Base-by-base conservation (phyloP, 495 filamentous ascomycete genomes). In the Penicilliopsis zonata region DNA sequence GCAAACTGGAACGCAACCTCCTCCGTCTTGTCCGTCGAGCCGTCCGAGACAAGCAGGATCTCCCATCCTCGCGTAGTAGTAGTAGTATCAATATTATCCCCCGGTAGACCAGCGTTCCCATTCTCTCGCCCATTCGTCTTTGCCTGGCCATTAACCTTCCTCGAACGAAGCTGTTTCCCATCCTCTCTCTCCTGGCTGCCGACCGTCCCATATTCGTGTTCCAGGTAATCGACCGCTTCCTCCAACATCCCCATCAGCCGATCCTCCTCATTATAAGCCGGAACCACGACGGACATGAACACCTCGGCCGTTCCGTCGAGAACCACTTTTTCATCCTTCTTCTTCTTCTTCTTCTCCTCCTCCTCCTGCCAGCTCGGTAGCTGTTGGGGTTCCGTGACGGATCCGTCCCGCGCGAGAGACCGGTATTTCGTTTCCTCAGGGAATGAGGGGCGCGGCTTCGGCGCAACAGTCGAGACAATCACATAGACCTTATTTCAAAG, bases 1-100 rank as follows among this genome's bases (percentile, higher is more conserved):
- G 83, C 78, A 55, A 94, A 94, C 1, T 70, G 51, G 25, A 98
- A 72, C 5, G 85, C 85, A 3, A 80, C 76, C 5, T 82, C 68
- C 7, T 81, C 76, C 0, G 90, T 98, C 34, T 57, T 66, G 61
- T 99, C 90, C 19, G 63, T 81, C 33, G 80, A 87, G n/a, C 87
- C 92, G 54, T 99, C 90, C 30, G 86, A 83, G 28, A 99, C 73
- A 30, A 99, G 60, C n/a, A 99, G 59, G 38, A 99, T 88, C 54
- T 99, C 90, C 77, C 92, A 99, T 19, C 84, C 86, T 19, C 59
- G 65, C 9, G 23, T 37, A 13, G 43, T 18, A 9, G 28, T 45
- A 5, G 47, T 40, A n/a, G 40, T 30, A 21, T 36, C 37, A 35
- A 43, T 52, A 13, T 37, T 37, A 5, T 5, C 4, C 12, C 15